These are phyloP conservation scores for Syzygium aqueum DNA, from an alignment of 345 rosid genomes.

Conservation along the genomic window DNA sequence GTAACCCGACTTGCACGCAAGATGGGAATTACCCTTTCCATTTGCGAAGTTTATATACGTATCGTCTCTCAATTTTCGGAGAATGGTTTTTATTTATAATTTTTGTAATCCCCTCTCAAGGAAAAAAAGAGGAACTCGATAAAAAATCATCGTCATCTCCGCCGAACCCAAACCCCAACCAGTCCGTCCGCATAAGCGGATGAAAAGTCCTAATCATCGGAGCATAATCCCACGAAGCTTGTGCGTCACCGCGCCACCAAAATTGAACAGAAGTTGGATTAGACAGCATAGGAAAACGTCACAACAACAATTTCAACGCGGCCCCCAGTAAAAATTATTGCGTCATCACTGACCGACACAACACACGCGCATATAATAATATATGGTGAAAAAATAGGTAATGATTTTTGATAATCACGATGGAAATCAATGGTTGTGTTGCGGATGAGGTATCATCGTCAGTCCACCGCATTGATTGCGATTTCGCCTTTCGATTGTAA, in stretches of 20 bases:
- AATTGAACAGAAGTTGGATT: neutral
- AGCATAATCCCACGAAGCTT: neutral
- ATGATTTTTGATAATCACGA: neutral
- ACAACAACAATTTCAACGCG: neutral
- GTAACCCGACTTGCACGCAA: neutral
- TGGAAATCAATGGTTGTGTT: neutral
- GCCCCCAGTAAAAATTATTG: neutral
- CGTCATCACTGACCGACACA: neutral
- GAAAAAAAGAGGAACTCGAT: neutral
- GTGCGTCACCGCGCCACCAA: neutral
- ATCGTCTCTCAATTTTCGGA: too few species aligned
- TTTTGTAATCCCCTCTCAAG: too few species aligned
- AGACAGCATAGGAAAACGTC: neutral
- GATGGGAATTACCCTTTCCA: too few species aligned
- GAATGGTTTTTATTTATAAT: too few species aligned
- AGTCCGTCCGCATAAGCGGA: neutral
- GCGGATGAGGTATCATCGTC: neutral
- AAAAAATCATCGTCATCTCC: neutral
- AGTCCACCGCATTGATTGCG: neutral
- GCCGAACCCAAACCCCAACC: neutral
- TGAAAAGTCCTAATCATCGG: neutral
- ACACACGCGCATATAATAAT: fast-evolving
- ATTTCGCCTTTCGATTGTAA: neutral
- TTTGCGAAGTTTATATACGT: too few species aligned
- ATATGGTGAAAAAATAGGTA: neutral